Evolutionary conservation across 306 rosid species (phyloP), one percentile per base, ranked within the genome.

Genomic region (Cucumis cinereus): DNA sequence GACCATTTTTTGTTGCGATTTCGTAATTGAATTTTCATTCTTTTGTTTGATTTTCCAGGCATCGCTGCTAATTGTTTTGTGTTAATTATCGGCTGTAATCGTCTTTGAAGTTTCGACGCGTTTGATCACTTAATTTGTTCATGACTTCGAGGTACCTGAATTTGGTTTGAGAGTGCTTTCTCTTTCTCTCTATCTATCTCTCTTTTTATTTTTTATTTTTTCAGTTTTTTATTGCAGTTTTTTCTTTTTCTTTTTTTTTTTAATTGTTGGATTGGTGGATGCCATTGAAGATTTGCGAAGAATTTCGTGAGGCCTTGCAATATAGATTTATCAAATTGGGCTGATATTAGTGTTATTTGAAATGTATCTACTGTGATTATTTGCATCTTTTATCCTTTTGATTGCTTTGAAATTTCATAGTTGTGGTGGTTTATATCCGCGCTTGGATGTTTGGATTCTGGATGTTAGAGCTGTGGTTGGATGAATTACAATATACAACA

Each of bases 91-190:
- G 7, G 78, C 76, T 30, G 66, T 7, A 22, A 63, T 49, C 81
- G 19, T 73, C 19, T 47, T 70, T 80, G 82, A 68, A 60, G 49
- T 50, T 15, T 73, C 19, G 62, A 56, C 26, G 77, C 61, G 24
- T 55, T 59, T 63, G 67, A 73, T 70, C 56, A 26, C 40, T 14
- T 75, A 26, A 24, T 55, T 67, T 49, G 85, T 79, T 81, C 82
- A 77, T 77, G 87, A 78, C 77, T 40, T 75, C 47, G 77, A 83
- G 87, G 87, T 83, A 77, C 52, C 41, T 68, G 76, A 19, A 61
- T 72, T 82, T 78, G 11, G 38, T 66, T 56, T 57, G 10, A 3
- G 20, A 59, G 24, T 10, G 14, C 47, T 22, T 22, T 68, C 15
- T 10, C 30, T 38, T 10, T 28, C 4, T 74, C 30, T 17, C 16